Conservation (phyloP, 176 grass and related monocot genomes). For the Oryza longistaminata region DNA sequence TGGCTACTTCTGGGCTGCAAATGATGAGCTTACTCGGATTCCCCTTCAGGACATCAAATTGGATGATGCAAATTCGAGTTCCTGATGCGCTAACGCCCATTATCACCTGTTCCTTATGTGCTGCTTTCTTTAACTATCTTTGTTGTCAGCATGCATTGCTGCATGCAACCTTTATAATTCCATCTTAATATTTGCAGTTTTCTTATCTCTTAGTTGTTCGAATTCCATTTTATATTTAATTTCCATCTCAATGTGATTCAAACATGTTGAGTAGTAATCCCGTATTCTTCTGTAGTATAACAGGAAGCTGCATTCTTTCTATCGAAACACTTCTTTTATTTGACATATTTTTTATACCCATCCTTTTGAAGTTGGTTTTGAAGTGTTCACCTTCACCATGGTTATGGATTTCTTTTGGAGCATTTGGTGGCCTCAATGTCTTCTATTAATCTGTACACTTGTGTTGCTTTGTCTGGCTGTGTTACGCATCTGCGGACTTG, state of each 20-base stretch:
- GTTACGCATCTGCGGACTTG: too few species aligned
- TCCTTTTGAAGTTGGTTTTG: neutral
- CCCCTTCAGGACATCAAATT: constrained; percentile 95
- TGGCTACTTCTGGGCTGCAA: constrained; percentile 42
- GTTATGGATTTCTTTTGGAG: neutral
- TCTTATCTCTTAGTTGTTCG: neutral
- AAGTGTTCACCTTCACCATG: neutral
- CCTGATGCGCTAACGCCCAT: constrained; percentile 61
- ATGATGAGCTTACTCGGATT: constrained; percentile 96
- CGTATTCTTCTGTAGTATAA: neutral
- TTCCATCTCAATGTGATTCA: neutral
- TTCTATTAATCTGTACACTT: neutral
- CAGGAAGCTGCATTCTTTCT: neutral
- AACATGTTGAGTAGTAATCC: neutral
- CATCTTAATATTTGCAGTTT: neutral
- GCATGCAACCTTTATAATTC: neutral
- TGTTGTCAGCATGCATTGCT: neutral
- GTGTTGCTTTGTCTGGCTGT: neutral
- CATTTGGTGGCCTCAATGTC: neutral
- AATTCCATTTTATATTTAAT: neutral
- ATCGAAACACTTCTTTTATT: neutral
- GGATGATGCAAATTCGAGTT: constrained; percentile 89
- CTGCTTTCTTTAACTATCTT: neutral
- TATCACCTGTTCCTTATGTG: neutral
- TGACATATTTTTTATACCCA: neutral